These are phyloP conservation scores for Vigna angularis DNA, from an alignment of 306 rosid genomes.

Conservation along the genomic window DNA sequence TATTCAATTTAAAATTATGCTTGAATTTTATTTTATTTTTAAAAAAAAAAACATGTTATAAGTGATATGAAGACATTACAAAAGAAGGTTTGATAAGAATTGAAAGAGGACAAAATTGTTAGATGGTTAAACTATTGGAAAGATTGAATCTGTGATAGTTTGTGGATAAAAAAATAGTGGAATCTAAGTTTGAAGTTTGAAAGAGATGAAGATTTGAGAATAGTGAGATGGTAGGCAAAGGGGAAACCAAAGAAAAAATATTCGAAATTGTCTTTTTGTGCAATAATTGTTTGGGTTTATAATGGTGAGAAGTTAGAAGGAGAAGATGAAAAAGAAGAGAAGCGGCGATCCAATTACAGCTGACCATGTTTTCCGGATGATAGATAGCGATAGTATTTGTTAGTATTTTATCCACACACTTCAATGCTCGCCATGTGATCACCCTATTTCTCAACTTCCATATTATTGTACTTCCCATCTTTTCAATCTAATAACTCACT, in stretches of 20 bases:
- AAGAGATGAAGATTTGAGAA: background rate
- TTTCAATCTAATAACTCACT: too few species aligned
- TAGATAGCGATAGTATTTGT: conserved; percentile 10
- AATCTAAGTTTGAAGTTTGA: background rate
- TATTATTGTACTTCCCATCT: too few species aligned
- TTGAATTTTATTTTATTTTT: too few species aligned
- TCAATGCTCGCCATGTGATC: conserved; percentile 18
- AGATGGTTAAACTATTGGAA: too few species aligned
- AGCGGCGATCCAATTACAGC: conserved; percentile 50
- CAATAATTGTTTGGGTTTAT: background rate
- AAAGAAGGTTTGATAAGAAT: too few species aligned
- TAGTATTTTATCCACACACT: background rate
- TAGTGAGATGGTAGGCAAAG: background rate
- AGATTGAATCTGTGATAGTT: background rate
- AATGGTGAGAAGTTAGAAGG: background rate
- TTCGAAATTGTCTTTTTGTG: background rate
- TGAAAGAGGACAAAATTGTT: background rate
- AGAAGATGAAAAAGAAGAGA: background rate
- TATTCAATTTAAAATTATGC: too few species aligned
- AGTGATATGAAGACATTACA: too few species aligned
- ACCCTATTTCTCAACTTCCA: too few species aligned
- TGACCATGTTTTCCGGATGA: conserved; percentile 52
- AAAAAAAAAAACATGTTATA: too few species aligned
- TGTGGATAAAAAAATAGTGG: background rate
- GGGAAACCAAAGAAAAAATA: background rate